Base-by-base conservation (phyloP, 371 early-diverging fungal genomes). In the Haplosporangium sp. region DNA sequence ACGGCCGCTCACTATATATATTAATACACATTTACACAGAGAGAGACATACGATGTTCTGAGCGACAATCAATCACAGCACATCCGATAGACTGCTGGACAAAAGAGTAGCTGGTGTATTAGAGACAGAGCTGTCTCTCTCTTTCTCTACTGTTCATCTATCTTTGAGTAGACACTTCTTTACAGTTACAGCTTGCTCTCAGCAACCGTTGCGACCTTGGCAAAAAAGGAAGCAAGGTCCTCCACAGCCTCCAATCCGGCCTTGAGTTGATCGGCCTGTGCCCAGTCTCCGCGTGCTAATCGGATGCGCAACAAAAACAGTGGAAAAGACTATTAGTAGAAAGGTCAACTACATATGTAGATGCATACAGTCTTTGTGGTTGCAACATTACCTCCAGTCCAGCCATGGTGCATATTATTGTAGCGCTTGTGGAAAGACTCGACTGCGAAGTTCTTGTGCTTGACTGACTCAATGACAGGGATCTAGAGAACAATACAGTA, bases 381-480 rank as follows among this genome's bases (percentile, higher is more conserved):
- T 40, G 10, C 0, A 29, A 14, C 12, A 11, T 59, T 79, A 79
- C 80, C 81, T 67, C 79, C 81, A 53, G 73, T 73, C 69, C 69
- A 81, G 41, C 81, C 81, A 16, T 81, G 81, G 60, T 64, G 79
- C 79, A 81, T 73, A 57, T 77, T 73, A 52, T 81, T 69, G 55
- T 69, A 81, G 38, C 80, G 80, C 38, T 65, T 41, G 57, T 69
- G 73, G 63, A 73, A 57, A 18, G 67, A 69, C 52, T 72, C 65
- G 43, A 69, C 46, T 45, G 73, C 42, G 46, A 79, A 73, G 52
- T 60, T 55, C 63, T 63, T 79, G 41, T 57, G 18, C 54, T 79
- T 59, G 37, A 66, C n/a, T 10, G 21, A 40, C 45, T 68, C 69
- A 38, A 68, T 54, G 11, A 72, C 46, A 54, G 73, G 72, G n/a